These are phyloP conservation scores for Aquanectria penicillioides DNA, from an alignment of 2,329 filamentous ascomycete species.

Conservation along the genomic window DNA sequence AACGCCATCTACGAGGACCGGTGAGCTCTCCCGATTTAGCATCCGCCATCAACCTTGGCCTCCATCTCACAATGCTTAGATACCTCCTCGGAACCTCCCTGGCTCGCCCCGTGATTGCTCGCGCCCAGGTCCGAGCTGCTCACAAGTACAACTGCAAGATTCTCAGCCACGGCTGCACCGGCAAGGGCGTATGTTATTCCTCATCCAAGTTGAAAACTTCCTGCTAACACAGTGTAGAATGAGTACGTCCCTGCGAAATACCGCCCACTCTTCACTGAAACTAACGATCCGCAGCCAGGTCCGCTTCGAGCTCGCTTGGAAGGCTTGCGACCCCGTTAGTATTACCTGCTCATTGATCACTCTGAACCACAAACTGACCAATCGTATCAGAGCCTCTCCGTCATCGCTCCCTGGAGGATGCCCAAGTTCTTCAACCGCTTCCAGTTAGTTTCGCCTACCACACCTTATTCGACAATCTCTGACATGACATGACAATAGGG, in stretches of 20 bases:
- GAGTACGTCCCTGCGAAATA: too few species aligned
- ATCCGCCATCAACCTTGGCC: too few species aligned
- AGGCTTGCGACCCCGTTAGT: neutral
- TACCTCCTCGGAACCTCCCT: slow-evolving; percentile 62
- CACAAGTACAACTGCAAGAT: slow-evolving; percentile 50
- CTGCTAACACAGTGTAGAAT: slow-evolving; percentile 28
- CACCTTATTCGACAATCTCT: neutral
- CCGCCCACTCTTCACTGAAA: too few species aligned
- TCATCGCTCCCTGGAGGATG: slow-evolving; percentile 80
- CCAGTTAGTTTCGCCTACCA: slow-evolving; percentile 48
- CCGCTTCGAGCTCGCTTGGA: slow-evolving; percentile 51
- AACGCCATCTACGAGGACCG: slow-evolving; percentile 71
- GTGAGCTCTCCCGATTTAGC: neutral
- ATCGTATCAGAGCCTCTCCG: too few species aligned
- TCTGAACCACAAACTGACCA: too few species aligned
- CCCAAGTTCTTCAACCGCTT: slow-evolving; percentile 77
- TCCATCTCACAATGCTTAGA: too few species aligned
- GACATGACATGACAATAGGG: slow-evolving; percentile 45
- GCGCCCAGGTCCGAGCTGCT: slow-evolving; percentile 54
- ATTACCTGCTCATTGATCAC: slow-evolving; percentile 4
- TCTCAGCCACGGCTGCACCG: slow-evolving; percentile 66
- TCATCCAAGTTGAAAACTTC: neutral
- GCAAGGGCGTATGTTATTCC: slow-evolving; percentile 62
- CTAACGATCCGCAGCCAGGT: slow-evolving; percentile 44
- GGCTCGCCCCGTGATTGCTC: slow-evolving; percentile 73